Base-by-base conservation (phyloP, 139 green algal genomes). In the Nannochloris sp. region DNA sequence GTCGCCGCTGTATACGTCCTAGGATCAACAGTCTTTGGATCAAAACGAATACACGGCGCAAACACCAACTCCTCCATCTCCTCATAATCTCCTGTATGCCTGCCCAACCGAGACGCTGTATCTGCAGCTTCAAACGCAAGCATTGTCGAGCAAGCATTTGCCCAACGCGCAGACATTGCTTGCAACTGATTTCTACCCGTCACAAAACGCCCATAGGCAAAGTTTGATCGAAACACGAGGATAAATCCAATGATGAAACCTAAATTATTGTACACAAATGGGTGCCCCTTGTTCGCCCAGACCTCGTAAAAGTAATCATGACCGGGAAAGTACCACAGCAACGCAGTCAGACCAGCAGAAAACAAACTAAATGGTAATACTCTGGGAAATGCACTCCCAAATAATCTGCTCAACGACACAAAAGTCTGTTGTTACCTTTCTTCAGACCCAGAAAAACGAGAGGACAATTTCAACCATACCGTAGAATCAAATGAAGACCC, bases 51-150 rank as follows among this genome's bases (percentile, higher is more conserved):
- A 40, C 34, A 40, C 34, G 34, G 34, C 34, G 34, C 34, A 40
- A 40, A 40, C 0, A 40, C 8, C 34, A 40, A 40, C 5, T 40
- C 34, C 7, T 40, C 34, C 34, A 40, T 19, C 8, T 53, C 46
- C n/a, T 53, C 46, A 53, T 53, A 21, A 53, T 53, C n/a, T 25
- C 46, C 46, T 53, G 16, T 21, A 53, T 53, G 46, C 1, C 46
- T 19, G n/a, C 46, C 46, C 46, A 53, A 21, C 46, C 46, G 16
- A 53, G 16, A 21, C 46, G 46, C 46, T 53, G 46, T 21, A 53
- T 53, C 46, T 7, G 46, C 46, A 53, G 46, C 46, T 31, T 58
- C 50, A 58, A 58, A 58, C 12, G 23, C 50, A 58, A 58, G 50
- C 12, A 23, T 21, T 37, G 50, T 37, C 12, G 23, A 29, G 5